Conservation (phyloP, 371 early-diverging fungal species). For the Rhizopus microsporus region DNA sequence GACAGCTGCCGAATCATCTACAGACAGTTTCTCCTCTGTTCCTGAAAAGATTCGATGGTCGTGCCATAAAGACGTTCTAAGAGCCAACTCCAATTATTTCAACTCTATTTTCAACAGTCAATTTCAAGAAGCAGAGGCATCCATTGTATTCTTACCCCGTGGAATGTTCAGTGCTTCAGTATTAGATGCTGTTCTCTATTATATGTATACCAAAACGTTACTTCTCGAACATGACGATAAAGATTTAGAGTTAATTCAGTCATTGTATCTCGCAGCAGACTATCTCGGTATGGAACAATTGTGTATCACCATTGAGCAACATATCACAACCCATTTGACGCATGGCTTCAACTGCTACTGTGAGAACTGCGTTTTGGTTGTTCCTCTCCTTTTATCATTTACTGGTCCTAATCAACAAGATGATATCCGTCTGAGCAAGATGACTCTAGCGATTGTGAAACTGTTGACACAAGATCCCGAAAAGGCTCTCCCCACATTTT, state of each 20-base stretch:
- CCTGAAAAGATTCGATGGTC: slow-evolving; percentile 31
- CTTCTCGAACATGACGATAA: slow-evolving; percentile 3
- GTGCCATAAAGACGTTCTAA: slow-evolving; percentile 40
- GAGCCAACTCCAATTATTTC: slow-evolving; percentile 39
- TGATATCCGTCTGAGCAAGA: slow-evolving; percentile 14
- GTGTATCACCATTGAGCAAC: slow-evolving; percentile 18
- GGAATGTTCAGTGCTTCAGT: slow-evolving; percentile 33
- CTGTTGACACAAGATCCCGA: slow-evolving; percentile 31
- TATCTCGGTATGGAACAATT: slow-evolving; percentile 36
- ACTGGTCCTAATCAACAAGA: slow-evolving; percentile 21
- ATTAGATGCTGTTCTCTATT: slow-evolving; percentile 31
- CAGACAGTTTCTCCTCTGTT: slow-evolving; percentile 1
- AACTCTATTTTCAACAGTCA: slow-evolving; percentile 38
- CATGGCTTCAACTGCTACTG: slow-evolving; percentile 36
- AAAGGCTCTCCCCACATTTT: slow-evolving; percentile 28
- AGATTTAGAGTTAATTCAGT: slow-evolving; percentile 15
- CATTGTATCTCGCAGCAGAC: slow-evolving; percentile 35
- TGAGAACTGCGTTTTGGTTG: slow-evolving; percentile 18
- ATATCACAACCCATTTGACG: slow-evolving; percentile 13
- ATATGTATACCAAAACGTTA: slow-evolving; percentile 34
- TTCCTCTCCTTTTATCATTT: slow-evolving; percentile 28
- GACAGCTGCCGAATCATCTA: slow-evolving; percentile 6
- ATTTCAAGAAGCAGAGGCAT: slow-evolving; percentile 42
- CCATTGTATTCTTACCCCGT: slow-evolving; percentile 34
- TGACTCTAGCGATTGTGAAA: slow-evolving; percentile 21